Percentiles rank a stretch among this genome's conserved stretches.
phyloP scores from a whole-genome alignment of 768 basidiomycete genomes.

The Rhizopogon vinicolor region DNA sequence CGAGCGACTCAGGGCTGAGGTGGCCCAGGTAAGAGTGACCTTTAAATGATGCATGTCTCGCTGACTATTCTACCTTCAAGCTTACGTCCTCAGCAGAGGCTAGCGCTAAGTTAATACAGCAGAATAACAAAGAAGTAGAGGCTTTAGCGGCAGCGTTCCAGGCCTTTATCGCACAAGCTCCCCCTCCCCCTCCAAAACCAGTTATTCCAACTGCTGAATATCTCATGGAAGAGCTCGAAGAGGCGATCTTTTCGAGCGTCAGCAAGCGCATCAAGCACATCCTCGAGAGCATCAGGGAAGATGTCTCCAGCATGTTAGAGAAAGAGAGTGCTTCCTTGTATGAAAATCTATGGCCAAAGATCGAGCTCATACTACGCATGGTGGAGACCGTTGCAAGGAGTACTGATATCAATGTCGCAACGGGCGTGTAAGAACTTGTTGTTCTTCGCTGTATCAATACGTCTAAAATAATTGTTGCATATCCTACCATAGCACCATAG shows the following conservation, averaged over 20 bases:
- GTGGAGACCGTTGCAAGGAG: constrained; percentile 21
- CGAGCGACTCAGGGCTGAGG: constrained; percentile 15
- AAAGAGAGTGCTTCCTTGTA: constrained; percentile 18
- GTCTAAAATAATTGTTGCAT: neutral
- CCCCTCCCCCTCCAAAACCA: constrained; percentile 6
- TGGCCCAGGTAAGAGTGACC: constrained; percentile 20
- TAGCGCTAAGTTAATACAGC: constrained; percentile 12
- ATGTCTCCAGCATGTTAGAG: constrained; percentile 18
- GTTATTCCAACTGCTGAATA: constrained; percentile 25
- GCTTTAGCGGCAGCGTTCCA: constrained; percentile 25
- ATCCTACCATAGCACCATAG: neutral
- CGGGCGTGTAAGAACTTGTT: neutral
- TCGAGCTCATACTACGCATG: constrained; percentile 24
- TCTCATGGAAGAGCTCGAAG: constrained; percentile 21
- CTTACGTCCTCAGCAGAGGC: constrained; percentile 10
- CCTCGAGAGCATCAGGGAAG: constrained; percentile 16
- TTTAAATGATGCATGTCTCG: neutral
- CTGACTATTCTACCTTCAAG: constrained; percentile 10
- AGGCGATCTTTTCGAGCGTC: constrained; percentile 19
- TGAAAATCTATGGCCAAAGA: constrained; percentile 20
- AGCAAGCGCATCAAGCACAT: constrained; percentile 18
- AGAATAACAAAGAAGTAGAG: constrained; percentile 18
- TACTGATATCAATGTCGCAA: neutral
- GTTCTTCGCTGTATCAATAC: neutral
- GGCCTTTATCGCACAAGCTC: constrained; percentile 26